Conservation (phyloP, 495 filamentous ascomycete species). For the Aspergillus nidulans region DNA sequence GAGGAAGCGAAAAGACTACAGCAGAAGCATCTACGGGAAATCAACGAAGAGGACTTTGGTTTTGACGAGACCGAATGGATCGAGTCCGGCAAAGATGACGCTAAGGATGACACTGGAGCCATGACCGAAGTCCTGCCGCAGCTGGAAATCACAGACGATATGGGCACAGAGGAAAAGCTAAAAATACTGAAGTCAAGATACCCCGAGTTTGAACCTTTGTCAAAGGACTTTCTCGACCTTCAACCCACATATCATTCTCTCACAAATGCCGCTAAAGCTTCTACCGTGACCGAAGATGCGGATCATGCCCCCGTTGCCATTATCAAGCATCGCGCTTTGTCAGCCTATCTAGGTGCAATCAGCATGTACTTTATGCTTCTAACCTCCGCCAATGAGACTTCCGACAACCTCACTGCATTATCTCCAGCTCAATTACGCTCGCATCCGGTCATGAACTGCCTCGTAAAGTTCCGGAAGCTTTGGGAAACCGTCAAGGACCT, state of each 20-base stretch:
- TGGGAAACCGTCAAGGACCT: conserved; percentile 72
- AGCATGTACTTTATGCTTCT: conserved; percentile 92
- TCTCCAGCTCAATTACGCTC: conserved; percentile 72
- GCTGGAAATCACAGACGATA: conserved; percentile 71
- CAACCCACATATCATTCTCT: conserved; percentile 60
- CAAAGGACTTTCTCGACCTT: conserved; percentile 71
- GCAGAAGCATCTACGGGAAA: conserved; percentile 77
- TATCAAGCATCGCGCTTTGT: conserved; percentile 68
- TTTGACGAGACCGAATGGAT: conserved; percentile 88
- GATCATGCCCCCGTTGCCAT: conserved; percentile 48
- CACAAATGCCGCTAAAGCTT: conserved; percentile 50
- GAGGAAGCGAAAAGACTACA: conserved; percentile 81
- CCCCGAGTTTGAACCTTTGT: conserved; percentile 84
- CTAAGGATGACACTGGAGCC: conserved; percentile 44
- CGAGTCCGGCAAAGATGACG: conserved; percentile 39
- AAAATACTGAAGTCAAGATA: conserved; percentile 75
- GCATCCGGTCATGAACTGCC: conserved; percentile 80
- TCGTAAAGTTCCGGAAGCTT: conserved; percentile 72
- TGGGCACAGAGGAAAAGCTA: conserved; percentile 68
- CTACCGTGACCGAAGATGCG: conserved; percentile 25
- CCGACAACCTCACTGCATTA: conserved; percentile 45
- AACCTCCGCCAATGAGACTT: conserved; percentile 60
- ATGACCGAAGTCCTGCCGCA: conserved; percentile 83
- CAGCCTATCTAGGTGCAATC: conserved; percentile 78
- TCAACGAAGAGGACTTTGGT: conserved; percentile 86